Evolutionary conservation across 306 rosid genomes (phyloP), one percentile per base, ranked within the genome.

Genomic region (Citrullus amarus): DNA sequence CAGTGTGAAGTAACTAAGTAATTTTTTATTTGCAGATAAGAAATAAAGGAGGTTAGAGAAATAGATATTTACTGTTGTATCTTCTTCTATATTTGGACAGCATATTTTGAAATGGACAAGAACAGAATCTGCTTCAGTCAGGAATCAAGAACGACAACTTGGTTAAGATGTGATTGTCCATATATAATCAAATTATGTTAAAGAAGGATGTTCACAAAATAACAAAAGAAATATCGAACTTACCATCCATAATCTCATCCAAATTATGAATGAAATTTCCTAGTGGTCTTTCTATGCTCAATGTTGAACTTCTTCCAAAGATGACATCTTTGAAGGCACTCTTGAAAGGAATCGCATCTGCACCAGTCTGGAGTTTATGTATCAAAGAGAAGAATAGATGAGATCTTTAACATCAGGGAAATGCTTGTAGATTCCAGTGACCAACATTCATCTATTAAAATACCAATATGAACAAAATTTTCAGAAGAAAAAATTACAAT

Each of bases 281-380:
- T 43, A 65, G 57, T 12, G 93, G 84, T 81, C 85, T 73, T 59
- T 80, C 81, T 25, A 85, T 36, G 58, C 81, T 81, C 80, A 76
- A 83, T 80, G 80, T 84, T 82, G 81, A 84, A 48, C 86, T 91
- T 81, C 39, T 79, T 67, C 83, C 79, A 65, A 95, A 95, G 75
- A 95, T 82, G 73, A 95, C 98, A 78, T 95, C 82, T 85, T 81
- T 87, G 79, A 92, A 92, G 81, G 98, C 97, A 76, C 96, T 92
- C 81, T 82, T 88, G 86, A 86, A 91, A 79, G 97, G 96, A 83
- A 92, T 80, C 46, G 89, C 84, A 84, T 95, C 98, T 28, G 92
- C 89, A 80, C 90, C 98, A n/a, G 86, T 81, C 98, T 95, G 91
- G 69, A 83, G 62, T 73, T 60, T 75, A 86, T 60, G 58, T 46